Percentiles rank a stretch among this genome's conserved stretches.
Evolutionary conservation across 140 eudicot genomes (phyloP).

Genomic region (Cichorium intybus): DNA sequence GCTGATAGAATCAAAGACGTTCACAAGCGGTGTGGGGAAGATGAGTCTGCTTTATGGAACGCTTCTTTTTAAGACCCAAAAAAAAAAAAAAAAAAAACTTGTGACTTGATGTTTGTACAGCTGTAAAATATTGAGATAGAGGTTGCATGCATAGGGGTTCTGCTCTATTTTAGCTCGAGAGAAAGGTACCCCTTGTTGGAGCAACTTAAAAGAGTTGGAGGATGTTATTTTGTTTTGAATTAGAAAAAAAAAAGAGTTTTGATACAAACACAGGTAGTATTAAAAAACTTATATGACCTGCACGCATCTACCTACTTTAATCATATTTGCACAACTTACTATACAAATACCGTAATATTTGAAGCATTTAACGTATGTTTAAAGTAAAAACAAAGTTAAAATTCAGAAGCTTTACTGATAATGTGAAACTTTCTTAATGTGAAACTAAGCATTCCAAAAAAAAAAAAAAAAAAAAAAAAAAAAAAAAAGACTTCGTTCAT

Average conservation of each 20-base stretch:
- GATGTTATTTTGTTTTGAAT: not conserved
- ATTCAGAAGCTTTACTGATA: too few relatives aligned
- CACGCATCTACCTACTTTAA: too few relatives aligned
- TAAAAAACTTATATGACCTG: too few relatives aligned
- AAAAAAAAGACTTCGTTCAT: too few relatives aligned
- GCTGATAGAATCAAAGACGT: constrained; percentile 86
- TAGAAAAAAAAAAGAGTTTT: constrained; percentile 7
- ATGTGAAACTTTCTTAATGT: too few relatives aligned
- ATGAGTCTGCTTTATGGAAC: constrained; percentile 65
- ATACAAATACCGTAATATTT: too few relatives aligned
- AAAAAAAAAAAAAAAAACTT: not conserved
- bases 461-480: too few relatives aligned
- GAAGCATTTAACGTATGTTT: too few relatives aligned
- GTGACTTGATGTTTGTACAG: constrained; percentile 8
- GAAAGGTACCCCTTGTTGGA: constrained; percentile 27
- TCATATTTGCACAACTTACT: too few relatives aligned
- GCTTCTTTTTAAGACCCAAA: constrained; percentile 40
- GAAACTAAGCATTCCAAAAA: too few relatives aligned
- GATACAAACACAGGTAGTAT: constrained; percentile 2
- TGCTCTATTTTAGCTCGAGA: constrained; percentile 44
- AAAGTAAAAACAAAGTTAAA: too few relatives aligned
- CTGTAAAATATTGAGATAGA: constrained; percentile 33
- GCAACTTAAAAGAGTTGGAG: constrained; percentile 29
- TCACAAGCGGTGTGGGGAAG: constrained; percentile 90
- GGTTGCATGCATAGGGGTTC: constrained; percentile 31